phyloP scores from a whole-genome alignment of 208 protist species.

The Balamuthia mandrillaris region DNA sequence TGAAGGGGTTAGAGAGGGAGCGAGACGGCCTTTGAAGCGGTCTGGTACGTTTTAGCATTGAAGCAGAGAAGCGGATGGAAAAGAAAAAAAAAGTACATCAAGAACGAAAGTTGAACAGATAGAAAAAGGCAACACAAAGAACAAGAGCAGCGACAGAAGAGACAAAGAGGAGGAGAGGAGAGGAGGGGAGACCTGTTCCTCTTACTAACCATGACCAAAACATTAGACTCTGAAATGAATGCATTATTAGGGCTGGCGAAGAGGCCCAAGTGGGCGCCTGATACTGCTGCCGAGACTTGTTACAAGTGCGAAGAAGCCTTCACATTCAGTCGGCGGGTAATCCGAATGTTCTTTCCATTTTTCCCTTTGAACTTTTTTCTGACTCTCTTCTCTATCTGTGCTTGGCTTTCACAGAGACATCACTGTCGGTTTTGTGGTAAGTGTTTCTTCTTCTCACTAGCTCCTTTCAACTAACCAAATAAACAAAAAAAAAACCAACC shows the following conservation, averaged over 20 bases:
- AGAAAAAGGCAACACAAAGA: too few species aligned
- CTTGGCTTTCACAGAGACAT: background rate
- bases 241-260: background rate
- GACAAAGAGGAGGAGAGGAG: too few species aligned
- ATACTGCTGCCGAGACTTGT: background rate
- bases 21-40: background rate
- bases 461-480: background rate
- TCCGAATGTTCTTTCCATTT: background rate
- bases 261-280: background rate
- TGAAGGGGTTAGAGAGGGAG: background rate
- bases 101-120: too few species aligned
- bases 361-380: background rate
- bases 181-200: too few species aligned
- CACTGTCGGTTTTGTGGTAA: slow-evolving; percentile 7
- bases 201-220: too few species aligned
- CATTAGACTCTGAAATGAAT: background rate
- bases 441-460: background rate
- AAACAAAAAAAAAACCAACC: background rate
- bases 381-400: too few species aligned
- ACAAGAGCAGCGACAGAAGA: too few species aligned
- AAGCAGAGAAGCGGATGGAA: too few species aligned
- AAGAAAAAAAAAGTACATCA: too few species aligned
- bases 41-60: background rate
- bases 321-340: background rate
- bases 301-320: slow-evolving; percentile 18